These are phyloP conservation scores for Coemansia sp. DNA, from an alignment of 192 early-diverging fungal species.

Conservation along the genomic window DNA sequence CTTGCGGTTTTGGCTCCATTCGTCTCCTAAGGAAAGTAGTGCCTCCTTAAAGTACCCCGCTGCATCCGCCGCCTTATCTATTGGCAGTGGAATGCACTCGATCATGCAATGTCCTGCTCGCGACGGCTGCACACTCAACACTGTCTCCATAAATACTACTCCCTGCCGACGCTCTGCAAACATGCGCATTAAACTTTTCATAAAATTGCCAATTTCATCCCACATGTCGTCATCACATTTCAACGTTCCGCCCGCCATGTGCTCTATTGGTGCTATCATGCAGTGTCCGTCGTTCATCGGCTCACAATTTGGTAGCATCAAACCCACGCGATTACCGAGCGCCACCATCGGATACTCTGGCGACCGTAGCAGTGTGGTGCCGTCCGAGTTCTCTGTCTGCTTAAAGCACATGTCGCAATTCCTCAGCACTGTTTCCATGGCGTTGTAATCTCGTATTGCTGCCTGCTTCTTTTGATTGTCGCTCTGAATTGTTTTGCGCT, in stretches of 20 bases:
- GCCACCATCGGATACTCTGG: conserved; percentile 73
- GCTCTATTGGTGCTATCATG: conserved; percentile 87
- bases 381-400: conserved; percentile 26
- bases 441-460: conserved; percentile 68
- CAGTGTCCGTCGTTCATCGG: conserved; percentile 85
- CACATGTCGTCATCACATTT: conserved; percentile 89
- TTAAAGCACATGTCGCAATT: conserved; percentile 77
- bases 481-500: conserved; percentile 56
- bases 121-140: conserved; percentile 70
- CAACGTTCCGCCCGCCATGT: conserved; percentile 71
- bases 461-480: conserved; percentile 65
- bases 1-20: conserved; percentile 87
- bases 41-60: conserved; percentile 90
- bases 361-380: conserved; percentile 51
- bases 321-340: conserved; percentile 72
- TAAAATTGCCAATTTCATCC: conserved; percentile 95
- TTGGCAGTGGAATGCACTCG: conserved; percentile 90
- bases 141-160: conserved; percentile 89
- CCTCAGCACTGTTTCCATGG: conserved; percentile 55
- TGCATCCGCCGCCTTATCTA: conserved; percentile 68
- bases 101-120: conserved; percentile 74
- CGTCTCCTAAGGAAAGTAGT: conserved; percentile 71
- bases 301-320: conserved; percentile 71
- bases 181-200: conserved; percentile 92
- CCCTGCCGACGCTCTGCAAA: conserved; percentile 67